Evolutionary conservation across 2,329 filamentous ascomycete species (phyloP).

Genomic region (Xylaria sp.): DNA sequence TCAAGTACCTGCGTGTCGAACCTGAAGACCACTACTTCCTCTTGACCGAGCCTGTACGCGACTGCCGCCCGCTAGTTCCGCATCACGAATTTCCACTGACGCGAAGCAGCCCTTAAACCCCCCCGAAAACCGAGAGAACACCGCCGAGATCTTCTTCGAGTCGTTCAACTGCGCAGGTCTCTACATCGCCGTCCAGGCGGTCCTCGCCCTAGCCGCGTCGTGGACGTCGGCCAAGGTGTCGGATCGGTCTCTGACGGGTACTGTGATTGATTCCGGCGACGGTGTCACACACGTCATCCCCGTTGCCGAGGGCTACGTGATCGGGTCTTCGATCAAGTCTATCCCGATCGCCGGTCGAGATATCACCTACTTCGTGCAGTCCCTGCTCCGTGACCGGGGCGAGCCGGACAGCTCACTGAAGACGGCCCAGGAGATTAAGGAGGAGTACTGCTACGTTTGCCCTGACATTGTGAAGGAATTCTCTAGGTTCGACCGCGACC

Average conservation of each 20-base stretch:
- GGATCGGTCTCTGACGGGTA: conserved; percentile 92
- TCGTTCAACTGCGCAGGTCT: conserved; percentile 99
- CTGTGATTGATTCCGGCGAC: conserved; percentile 97
- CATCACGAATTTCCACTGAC: conserved; percentile 17
- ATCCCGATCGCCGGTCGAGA: conserved; percentile 97
- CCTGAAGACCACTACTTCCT: conserved; percentile 99
- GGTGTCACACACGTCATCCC: conserved; percentile 99
- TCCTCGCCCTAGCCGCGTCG: conserved; percentile 92
- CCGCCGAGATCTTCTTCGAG: conserved; percentile 99
- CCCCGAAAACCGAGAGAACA: conserved; percentile 98
- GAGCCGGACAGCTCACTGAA: conserved; percentile 97
- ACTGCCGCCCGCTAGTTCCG: not conserved
- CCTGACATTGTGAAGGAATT: conserved; percentile 99
- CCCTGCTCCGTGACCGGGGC: conserved; percentile 89
- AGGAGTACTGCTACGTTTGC: conserved; percentile 97
- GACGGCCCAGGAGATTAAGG: conserved; percentile 97
- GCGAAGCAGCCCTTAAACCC: conserved; percentile 82
- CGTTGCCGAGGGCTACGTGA: conserved; percentile 97
- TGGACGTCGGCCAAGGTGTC: conserved; percentile 99
- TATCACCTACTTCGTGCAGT: conserved; percentile 98
- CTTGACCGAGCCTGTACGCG: conserved; percentile 86
- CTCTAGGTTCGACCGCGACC: conserved; percentile 88
- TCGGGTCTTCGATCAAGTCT: conserved; percentile 98
- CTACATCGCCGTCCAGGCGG: conserved; percentile 97
- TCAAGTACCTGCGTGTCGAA: conserved; percentile 98